Evolutionary conservation across 2,329 filamentous ascomycete genomes (phyloP), one percentile per base, ranked within the genome.

Genomic region (Cercospora sp.): DNA sequence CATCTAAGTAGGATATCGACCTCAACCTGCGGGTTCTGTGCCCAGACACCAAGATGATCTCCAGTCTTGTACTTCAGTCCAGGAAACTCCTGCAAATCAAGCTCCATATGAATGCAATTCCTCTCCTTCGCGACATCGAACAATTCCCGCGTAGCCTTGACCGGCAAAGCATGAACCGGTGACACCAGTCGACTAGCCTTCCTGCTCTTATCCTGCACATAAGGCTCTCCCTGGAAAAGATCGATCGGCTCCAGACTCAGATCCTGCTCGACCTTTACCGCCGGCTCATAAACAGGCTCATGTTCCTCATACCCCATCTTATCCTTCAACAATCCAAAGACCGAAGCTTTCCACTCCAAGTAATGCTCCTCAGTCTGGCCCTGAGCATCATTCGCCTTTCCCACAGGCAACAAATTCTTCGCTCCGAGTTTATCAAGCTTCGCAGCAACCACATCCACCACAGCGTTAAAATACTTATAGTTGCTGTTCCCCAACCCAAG

Each of bases 401-500:
- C 79, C 10, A 76, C 70, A 3, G 75, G 73, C 28, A 79, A 73
- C 9, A 81, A 71, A 28, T 72, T 48, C 16, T 71, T 72, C 3
- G 79, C 80, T 26, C 79, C 79, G 30, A 77, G 74, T 6, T 67
- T 64, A 58, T 81, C 72, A 18, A 81, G 71, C 57, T 70, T 72
- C 42, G 76, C 70, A 6, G 72, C 75, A 3, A 81, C 75, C 10
- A 76, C 75, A 64, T 82, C 77, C 10, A 81, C 74, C 8, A 83
- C 80, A 28, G 76, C 75, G 68, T 83, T 83, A 73, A 81, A 83
- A 73, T 82, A 77, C 70, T 82, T 82, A 77, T 83, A 83, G 69
- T 82, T 83, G 70, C 78, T 81, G 73, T 83, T 83, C 6, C 82
- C 81, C 51, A 83, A 77, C 10, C 81, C 82, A 55, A 83, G 79